phyloP scores from a whole-genome alignment of 768 basidiomycete species.

The Favolaschia claudopus region DNA sequence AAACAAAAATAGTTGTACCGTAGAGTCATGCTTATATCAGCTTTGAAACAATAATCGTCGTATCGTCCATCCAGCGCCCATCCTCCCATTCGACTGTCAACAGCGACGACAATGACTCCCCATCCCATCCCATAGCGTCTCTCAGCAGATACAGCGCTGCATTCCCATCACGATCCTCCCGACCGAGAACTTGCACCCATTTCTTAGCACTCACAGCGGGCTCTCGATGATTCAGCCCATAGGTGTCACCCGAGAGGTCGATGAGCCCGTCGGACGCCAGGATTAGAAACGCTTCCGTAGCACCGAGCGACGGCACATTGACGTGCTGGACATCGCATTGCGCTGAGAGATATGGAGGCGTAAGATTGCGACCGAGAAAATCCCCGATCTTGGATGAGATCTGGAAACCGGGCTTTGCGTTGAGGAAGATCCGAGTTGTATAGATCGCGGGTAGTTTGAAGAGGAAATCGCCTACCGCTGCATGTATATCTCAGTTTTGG shows the following conservation, averaged over 20 bases:
- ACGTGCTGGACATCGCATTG: constrained; percentile 52
- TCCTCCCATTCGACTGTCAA: constrained; percentile 56
- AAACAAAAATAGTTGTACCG: too few species aligned
- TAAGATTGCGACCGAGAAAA: constrained; percentile 52
- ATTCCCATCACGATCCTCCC: constrained; percentile 28
- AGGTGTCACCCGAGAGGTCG: constrained; percentile 49
- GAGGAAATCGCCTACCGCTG: constrained; percentile 61
- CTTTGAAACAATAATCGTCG: constrained; percentile 54
- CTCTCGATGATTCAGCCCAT: constrained; percentile 36
- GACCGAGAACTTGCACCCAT: constrained; percentile 47
- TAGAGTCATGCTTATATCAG: constrained; percentile 26
- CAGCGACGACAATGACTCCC: constrained; percentile 51
- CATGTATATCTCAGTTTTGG: not conserved
- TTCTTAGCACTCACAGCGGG: constrained; percentile 33
- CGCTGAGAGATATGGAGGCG: constrained; percentile 62
- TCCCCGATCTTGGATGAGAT: constrained; percentile 46
- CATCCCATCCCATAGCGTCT: constrained; percentile 52
- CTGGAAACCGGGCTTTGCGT: constrained; percentile 46
- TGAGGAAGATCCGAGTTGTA: constrained; percentile 54
- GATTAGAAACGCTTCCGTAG: constrained; percentile 45
- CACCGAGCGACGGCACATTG: constrained; percentile 33
- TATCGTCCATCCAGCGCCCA: constrained; percentile 69
- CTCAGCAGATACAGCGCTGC: constrained; percentile 52
- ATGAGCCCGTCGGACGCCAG: constrained; percentile 61
- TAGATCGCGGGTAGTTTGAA: constrained; percentile 62